Evolutionary conservation across 768 basidiomycete species (phyloP), one percentile per base, ranked within the genome.

Genomic region (Sistotremastrum niveocremeum): DNA sequence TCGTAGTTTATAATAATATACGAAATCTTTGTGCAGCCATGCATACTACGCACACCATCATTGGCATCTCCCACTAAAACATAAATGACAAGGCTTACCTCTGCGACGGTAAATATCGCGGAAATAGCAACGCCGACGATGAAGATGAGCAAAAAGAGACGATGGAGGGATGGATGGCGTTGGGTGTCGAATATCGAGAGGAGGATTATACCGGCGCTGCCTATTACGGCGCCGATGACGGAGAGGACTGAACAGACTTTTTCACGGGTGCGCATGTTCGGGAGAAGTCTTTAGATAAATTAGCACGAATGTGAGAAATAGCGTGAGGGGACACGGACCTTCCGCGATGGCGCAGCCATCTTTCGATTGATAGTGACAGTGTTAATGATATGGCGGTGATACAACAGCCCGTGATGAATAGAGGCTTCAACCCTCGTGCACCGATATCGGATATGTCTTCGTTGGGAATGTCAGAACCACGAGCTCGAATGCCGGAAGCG

Each of bases 361-460:
- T 68, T 59, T 86, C 81, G 32, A 78, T 55, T 4, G 67, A 51
- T 30, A 86, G 69, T 6, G 75, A 73, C 41, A 78, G 61, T 53
- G 81, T 62, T 60, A 87, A 83, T 0, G 69, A 65, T 3, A 73
- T 60, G 5, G 72, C 77, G 2, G 84, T 84, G 48, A 84, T 70
- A 36, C 66, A 63, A 52, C 77, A 79, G 5, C 77, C 78, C 10
- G 70, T 65, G 42, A 87, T 65, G 54, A 88, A 88, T 35, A 87
- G 68, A 3, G 85, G 84, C 57, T 87, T 86, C 39, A 87, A 64
- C 44, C 70, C 66, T 51, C 71, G 71, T 12, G 85, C 84, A n/a
- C 79, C 84, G 34, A 86, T 62, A 54, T 87, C 83, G 37, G 81
- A 84, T 41, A 87, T 84, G 60, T 81, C 84, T n/a, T 77, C 74